phyloP scores from a whole-genome alignment of 768 basidiomycete genomes.

The Lentinula lateritia region DNA sequence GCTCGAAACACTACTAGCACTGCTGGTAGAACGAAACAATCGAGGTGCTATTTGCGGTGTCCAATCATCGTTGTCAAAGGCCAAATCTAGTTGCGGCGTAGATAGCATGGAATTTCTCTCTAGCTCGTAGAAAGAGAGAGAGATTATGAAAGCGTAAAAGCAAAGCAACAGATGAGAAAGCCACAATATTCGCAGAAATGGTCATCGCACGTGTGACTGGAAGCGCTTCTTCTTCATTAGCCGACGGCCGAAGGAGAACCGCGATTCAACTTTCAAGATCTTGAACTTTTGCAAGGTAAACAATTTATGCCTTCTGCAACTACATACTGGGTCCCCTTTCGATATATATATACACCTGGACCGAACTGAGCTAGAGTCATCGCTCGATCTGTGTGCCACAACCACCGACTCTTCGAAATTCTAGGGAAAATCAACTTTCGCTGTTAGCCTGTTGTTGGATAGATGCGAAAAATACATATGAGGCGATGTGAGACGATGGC shows the following conservation, averaged over 20 bases:
- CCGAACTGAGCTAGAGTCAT: too few relatives aligned
- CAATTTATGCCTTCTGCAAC: too few relatives aligned
- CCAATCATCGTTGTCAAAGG: conserved; percentile 73
- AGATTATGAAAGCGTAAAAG: background rate
- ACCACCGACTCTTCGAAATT: too few relatives aligned
- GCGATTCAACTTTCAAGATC: background rate
- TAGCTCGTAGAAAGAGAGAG: background rate
- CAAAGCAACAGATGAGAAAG: background rate
- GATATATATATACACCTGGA: too few relatives aligned
- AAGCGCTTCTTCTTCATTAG: background rate
- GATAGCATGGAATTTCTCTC: conserved; percentile 44
- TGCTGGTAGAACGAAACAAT: conserved; percentile 48
- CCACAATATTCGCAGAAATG: background rate
- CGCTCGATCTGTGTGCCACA: too few relatives aligned
- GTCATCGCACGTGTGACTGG: background rate
- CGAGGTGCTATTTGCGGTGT: conserved; percentile 40
- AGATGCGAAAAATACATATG: too few relatives aligned
- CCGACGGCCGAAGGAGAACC: background rate
- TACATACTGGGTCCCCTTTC: too few relatives aligned
- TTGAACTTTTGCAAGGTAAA: too few relatives aligned
- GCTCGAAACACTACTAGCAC: conserved; percentile 52
- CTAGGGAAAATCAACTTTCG: too few relatives aligned
- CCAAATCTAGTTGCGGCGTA: conserved; percentile 50
- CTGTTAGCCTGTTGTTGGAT: too few relatives aligned
- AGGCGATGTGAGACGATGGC: too few relatives aligned